Conservation (phyloP, 805 yeast genomes). For the Saturnispora gosingensis region DNA sequence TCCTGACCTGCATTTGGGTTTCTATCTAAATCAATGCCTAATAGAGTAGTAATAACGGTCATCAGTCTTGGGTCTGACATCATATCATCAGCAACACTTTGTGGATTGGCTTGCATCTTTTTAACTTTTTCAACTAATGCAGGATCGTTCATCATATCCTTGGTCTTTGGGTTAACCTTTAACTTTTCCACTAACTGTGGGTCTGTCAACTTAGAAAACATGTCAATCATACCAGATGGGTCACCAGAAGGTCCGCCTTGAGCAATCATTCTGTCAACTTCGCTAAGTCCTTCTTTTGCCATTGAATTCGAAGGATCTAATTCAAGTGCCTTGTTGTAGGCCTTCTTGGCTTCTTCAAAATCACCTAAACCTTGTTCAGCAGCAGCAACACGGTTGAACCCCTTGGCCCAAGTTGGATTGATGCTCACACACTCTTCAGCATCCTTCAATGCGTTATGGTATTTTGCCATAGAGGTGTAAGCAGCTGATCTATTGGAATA, state of each 20-base stretch:
- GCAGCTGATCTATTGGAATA: constrained; percentile 92
- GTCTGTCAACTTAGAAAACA: constrained; percentile 50
- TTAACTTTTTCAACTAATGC: constrained; percentile 60
- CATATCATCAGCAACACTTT: constrained; percentile 59
- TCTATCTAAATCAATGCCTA: constrained; percentile 61
- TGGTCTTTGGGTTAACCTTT: constrained; percentile 76
- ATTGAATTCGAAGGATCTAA: constrained; percentile 74
- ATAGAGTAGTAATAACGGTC: constrained; percentile 76
- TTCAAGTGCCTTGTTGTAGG: constrained; percentile 72
- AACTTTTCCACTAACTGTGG: constrained; percentile 71
- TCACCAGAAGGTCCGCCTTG: constrained; percentile 18
- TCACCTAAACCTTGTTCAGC: constrained; percentile 85
- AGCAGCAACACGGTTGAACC: constrained; percentile 87
- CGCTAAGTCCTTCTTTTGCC: constrained; percentile 74
- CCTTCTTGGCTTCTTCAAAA: constrained; percentile 59
- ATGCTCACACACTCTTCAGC: constrained; percentile 77
- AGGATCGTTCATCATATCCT: constrained; percentile 83
- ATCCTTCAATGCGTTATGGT: constrained; percentile 66
- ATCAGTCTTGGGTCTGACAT: constrained; percentile 76
- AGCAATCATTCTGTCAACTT: constrained; percentile 53
- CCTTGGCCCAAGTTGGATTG: constrained; percentile 90
- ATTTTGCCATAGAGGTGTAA: constrained; percentile 71
- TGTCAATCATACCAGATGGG: constrained; percentile 52
- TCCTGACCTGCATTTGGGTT: constrained; percentile 28
- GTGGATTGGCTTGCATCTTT: constrained; percentile 61